Evolutionary conservation across 176 grass and related monocot species (phyloP).

Genomic region (Typha latifolia): DNA sequence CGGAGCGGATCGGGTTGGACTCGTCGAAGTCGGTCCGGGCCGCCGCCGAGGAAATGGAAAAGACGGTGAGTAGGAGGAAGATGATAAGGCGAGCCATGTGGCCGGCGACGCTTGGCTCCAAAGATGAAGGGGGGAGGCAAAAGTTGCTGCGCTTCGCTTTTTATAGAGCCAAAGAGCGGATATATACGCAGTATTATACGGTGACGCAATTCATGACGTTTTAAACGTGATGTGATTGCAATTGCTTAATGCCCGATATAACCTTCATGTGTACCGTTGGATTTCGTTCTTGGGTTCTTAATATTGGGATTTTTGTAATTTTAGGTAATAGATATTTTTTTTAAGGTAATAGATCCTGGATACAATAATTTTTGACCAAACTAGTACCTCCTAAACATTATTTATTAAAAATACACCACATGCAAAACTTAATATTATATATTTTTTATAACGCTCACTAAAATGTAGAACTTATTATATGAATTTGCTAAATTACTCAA

Average conservation of each 20-base stretch:
- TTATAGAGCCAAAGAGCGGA: neutral
- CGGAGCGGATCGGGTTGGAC: slow-evolving; percentile 63
- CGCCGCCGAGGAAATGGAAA: slow-evolving; percentile 17
- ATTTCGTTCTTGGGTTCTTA: too few relatives aligned
- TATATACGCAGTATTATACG: neutral
- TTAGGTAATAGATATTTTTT: too few relatives aligned
- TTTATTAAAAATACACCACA: too few relatives aligned
- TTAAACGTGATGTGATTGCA: neutral
- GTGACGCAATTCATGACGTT: slow-evolving; percentile 16
- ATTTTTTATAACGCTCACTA: too few relatives aligned
- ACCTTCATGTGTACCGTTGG: neutral
- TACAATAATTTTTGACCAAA: too few relatives aligned
- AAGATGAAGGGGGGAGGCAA: neutral
- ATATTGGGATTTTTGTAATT: too few relatives aligned
- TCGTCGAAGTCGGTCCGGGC: slow-evolving; percentile 25
- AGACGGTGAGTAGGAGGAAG: slow-evolving; percentile 27
- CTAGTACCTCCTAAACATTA: too few relatives aligned
- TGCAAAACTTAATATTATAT: too few relatives aligned
- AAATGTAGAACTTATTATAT: too few relatives aligned
- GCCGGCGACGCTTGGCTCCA: neutral
- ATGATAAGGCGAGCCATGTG: slow-evolving; percentile 36
- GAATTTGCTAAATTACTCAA: too few relatives aligned
- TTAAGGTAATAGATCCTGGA: too few relatives aligned
- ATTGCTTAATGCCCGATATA: neutral
- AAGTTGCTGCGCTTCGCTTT: neutral